Evolutionary conservation across 495 filamentous ascomycete genomes (phyloP), one percentile per base, ranked within the genome.

Genomic region (Penicillium cinerascens): DNA sequence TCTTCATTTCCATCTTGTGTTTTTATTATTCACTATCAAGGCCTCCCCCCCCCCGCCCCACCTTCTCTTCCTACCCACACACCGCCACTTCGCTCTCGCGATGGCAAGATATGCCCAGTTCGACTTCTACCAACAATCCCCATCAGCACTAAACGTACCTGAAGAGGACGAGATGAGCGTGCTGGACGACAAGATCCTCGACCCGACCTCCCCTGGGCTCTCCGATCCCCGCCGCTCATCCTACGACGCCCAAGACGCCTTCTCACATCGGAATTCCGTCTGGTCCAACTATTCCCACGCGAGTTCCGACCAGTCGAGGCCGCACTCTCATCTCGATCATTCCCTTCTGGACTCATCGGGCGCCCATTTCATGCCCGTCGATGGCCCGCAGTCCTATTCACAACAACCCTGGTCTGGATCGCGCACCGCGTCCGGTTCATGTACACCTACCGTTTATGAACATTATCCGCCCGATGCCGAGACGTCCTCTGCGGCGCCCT

Each of bases 121-220:
- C 58, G 78, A 85, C 56, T 86, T 77, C 67, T 86, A 86, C 69
- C 75, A 82, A 76, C 73, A 81, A 61, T 78, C 80, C 54, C 71
- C 80, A 29, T 73, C 85, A 59, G 73, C 82, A 29, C 74, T 87
- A 68, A 82, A 87, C 61, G 78, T 84, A 50, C 76, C 86, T 55
- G 87, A 91, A 55, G 88, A 92, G 52, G 88, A 92, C 71, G 87
- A 90, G 63, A 80, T 82, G 69, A 87, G 81, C 66, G 86, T 91
- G 68, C 75, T 95, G 56, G 89, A 95, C 72, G 87, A 92, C 40
- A 86, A 87, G 74, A 92, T 92, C 65, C 80, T 92, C 55, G 89
- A 91, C 67, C 57, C 80, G 77, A 64, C 82, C 15, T 82, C 84
- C 29, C 74, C 89, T 58, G 85, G 88, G 57, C 82, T 89, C 71